Evolutionary conservation across 2,329 filamentous ascomycete species (phyloP).

Genomic region (Periconia sp.): DNA sequence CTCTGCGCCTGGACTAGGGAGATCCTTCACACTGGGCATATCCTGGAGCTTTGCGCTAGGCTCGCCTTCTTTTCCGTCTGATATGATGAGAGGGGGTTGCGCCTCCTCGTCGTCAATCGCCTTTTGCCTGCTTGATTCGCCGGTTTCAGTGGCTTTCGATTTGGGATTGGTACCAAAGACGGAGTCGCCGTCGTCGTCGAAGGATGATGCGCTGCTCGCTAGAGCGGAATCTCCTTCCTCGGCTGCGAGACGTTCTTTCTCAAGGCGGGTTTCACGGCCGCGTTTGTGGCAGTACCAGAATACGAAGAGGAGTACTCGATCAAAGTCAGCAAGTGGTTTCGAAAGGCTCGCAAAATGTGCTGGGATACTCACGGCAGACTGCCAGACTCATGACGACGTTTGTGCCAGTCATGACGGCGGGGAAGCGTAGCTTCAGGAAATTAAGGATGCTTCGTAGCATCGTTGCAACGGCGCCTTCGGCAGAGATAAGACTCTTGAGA

Average conservation of each 20-base stretch:
- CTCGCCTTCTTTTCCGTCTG: conserved; percentile 26
- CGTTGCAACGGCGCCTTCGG: conserved; percentile 82
- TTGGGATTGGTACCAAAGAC: conserved; percentile 30
- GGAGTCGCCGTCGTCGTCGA: conserved; percentile 36
- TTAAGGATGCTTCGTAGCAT: conserved; percentile 91
- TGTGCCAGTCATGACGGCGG: conserved; percentile 81
- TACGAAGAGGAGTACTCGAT: conserved; percentile 79
- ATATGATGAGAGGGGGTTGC: conserved; percentile 37
- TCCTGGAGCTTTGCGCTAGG: conserved; percentile 33
- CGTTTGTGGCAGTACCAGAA: conserved; percentile 99
- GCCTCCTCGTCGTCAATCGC: conserved; percentile 15
- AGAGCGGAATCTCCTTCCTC: conserved; percentile 35
- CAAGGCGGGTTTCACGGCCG: conserved; percentile 82
- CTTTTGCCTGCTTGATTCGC: conserved; percentile 9
- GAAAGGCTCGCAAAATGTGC: background rate
- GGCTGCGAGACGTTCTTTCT: conserved; percentile 58
- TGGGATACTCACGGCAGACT: conserved; percentile 75
- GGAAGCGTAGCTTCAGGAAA: conserved; percentile 85
- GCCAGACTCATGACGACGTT: conserved; percentile 91
- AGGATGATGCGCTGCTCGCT: conserved; percentile 36
- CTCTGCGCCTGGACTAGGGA: conserved; percentile 39
- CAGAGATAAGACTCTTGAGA: conserved; percentile 79
- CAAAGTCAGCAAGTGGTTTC: conserved; percentile 22
- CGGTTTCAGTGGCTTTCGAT: conserved; percentile 7
- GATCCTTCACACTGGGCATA: conserved; percentile 43